phyloP scores from a whole-genome alignment of 2,329 filamentous ascomycete species.

The Aspergillus tamarii region DNA sequence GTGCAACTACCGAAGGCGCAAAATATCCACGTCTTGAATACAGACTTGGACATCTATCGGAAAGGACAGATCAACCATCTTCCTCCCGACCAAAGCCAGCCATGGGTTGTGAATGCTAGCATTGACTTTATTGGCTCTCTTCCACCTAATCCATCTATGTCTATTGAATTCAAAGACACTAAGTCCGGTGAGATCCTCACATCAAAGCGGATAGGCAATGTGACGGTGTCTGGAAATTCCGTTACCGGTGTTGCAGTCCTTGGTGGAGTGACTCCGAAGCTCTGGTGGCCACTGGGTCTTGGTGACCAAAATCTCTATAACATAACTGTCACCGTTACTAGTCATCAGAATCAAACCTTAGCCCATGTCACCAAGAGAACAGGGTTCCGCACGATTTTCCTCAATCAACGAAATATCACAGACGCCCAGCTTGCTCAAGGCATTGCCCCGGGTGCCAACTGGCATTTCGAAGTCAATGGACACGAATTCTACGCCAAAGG shows the following conservation, averaged over 20 bases:
- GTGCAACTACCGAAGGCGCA: slow-evolving; percentile 53
- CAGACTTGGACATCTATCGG: slow-evolving; percentile 62
- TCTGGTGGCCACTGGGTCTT: slow-evolving; percentile 65
- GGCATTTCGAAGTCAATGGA: slow-evolving; percentile 69
- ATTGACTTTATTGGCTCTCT: slow-evolving; percentile 59
- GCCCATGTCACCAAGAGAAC: slow-evolving; percentile 56
- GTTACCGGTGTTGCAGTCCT: slow-evolving; percentile 56
- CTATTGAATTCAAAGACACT: slow-evolving; percentile 51
- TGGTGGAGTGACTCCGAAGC: slow-evolving; percentile 48
- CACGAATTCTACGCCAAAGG: slow-evolving; percentile 67
- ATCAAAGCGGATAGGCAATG: slow-evolving; percentile 42
- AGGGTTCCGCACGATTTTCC: slow-evolving; percentile 65
- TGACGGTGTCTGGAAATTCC: slow-evolving; percentile 45
- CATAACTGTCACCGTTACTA: slow-evolving; percentile 53
- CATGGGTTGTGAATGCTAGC: slow-evolving; percentile 66
- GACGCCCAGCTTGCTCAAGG: slow-evolving; percentile 57
- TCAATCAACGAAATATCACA: slow-evolving; percentile 60
- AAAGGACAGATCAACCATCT: slow-evolving; percentile 62
- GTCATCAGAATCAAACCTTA: slow-evolving; percentile 40
- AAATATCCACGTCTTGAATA: slow-evolving; percentile 54
- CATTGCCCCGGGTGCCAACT: slow-evolving; percentile 60
- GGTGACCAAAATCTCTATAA: slow-evolving; percentile 63
- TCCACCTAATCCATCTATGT: slow-evolving; percentile 48
- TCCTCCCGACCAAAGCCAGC: slow-evolving; percentile 58
- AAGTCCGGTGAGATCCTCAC: slow-evolving; percentile 44